Percentiles rank a stretch among this genome's conserved stretches.
These are phyloP conservation scores for Alternaria ethzedia DNA, from an alignment of 2,329 filamentous ascomycete genomes.

Conservation along the genomic window DNA sequence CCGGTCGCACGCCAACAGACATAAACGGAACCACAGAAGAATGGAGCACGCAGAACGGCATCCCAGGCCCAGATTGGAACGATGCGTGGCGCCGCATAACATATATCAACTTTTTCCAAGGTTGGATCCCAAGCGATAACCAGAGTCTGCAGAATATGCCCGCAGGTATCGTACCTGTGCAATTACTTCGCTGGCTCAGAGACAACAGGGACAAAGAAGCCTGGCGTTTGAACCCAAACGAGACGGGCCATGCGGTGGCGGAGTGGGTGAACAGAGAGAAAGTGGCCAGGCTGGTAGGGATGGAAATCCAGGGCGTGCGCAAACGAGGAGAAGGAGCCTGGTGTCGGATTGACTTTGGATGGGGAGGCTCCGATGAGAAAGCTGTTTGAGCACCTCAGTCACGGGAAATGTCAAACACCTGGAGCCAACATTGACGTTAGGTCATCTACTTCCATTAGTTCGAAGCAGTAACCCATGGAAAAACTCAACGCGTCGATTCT, in stretches of 20 bases:
- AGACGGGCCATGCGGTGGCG: constrained; percentile 26
- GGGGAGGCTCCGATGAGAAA: constrained; percentile 25
- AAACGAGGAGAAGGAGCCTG: constrained; percentile 33
- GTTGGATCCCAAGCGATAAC: constrained; percentile 50
- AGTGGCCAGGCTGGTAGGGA: constrained; percentile 37
- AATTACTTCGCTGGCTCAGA: constrained; percentile 45
- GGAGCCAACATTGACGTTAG: no score
- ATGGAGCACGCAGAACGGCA: constrained; percentile 8
- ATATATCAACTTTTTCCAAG: constrained; percentile 52
- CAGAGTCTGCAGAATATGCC: constrained; percentile 44
- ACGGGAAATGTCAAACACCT: no score
- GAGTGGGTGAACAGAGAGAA: constrained; percentile 51
- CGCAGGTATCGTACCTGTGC: constrained; percentile 40
- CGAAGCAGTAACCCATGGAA: background rate
- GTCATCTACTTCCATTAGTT: background rate
- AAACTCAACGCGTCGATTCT: background rate
- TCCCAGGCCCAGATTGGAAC: constrained; percentile 47
- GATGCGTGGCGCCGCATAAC: constrained; percentile 53
- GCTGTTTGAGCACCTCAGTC: background rate
- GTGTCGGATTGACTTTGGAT: constrained; percentile 47
- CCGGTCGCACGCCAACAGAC: background rate
- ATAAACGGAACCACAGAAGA: constrained; percentile 1
- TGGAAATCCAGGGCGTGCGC: constrained; percentile 39
- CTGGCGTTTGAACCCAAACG: constrained; percentile 26
- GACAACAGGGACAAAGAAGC: constrained; percentile 34